Conservation (phyloP, 1,284 basidiomycete species). For the Fomitopsis schrenkii region DNA sequence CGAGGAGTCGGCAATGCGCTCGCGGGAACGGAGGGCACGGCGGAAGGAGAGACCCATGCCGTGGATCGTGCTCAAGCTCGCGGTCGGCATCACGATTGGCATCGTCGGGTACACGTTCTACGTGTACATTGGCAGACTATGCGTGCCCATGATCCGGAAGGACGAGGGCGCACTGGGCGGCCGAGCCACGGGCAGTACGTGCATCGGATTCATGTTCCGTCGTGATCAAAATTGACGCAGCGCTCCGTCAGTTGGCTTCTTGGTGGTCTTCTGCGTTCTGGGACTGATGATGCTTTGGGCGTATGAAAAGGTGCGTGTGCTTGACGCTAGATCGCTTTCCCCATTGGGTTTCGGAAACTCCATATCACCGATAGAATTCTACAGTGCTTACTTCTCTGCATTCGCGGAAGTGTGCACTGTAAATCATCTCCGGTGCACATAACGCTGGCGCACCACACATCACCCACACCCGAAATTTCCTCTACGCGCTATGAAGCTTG, state of each 20-base stretch:
- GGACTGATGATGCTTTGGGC: conserved; percentile 72
- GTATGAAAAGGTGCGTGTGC: conserved; percentile 53
- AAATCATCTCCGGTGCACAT: background rate
- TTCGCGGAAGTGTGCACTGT: background rate
- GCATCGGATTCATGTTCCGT: background rate
- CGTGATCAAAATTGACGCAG: background rate
- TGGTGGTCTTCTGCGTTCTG: conserved; percentile 55
- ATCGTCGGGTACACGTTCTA: conserved; percentile 63
- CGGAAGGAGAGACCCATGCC: conserved; percentile 45
- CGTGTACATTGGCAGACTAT: conserved; percentile 67
- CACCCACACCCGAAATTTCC: no score
- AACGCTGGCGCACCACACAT: no score
- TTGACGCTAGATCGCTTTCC: background rate
- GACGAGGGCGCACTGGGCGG: conserved; percentile 38
- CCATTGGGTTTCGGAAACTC: background rate
- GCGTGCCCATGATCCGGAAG: conserved; percentile 55
- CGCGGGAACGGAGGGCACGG: conserved; percentile 34
- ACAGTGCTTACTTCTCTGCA: background rate
- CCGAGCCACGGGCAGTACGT: conserved; percentile 56
- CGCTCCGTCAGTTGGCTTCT: conserved; percentile 44
- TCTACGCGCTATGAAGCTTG: no score
- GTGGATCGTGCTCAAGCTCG: conserved; percentile 60
- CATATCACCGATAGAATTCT: no score
- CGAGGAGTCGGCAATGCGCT: conserved; percentile 35
- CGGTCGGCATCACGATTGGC: conserved; percentile 46